Percentiles rank a stretch among this genome's conserved stretches.
Conservation (phyloP, 352 stramenopile species). For the Thraustochytrium striatum region DNA sequence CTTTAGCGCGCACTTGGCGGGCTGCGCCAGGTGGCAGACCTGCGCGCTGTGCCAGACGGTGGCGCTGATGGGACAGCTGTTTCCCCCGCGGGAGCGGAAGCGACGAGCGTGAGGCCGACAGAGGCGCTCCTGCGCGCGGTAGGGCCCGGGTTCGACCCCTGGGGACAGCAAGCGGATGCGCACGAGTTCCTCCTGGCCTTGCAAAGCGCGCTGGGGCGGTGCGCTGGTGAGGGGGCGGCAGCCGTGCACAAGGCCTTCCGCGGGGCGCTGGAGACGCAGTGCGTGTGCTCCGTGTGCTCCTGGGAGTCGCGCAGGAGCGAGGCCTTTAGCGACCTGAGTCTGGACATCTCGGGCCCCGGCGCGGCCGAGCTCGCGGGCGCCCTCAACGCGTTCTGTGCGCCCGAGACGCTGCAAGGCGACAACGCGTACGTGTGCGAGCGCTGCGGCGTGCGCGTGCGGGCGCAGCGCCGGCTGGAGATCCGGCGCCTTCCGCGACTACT, state of each 20-base stretch:
- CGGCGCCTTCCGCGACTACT: not conserved
- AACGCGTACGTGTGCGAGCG: not conserved
- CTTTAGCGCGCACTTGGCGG: not conserved
- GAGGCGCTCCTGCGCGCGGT: not conserved
- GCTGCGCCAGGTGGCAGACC: not conserved
- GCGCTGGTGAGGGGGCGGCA: not conserved
- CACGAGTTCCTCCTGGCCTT: slow-evolving; percentile 17
- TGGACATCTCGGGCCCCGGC: not conserved
- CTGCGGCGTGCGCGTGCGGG: not conserved
- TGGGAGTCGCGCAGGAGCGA: not conserved
- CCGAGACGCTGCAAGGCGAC: not conserved
- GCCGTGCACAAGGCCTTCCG: not conserved
- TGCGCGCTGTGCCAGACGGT: not conserved
- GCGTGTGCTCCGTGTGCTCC: not conserved
- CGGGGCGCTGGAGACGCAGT: not conserved
- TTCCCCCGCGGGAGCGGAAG: not conserved
- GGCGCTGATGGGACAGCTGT: not conserved
- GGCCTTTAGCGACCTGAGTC: not conserved
- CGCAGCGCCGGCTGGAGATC: not conserved
- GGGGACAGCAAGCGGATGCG: not conserved
- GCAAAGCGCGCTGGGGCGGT: not conserved
- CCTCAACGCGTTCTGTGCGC: not conserved
- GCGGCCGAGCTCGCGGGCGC: not conserved
- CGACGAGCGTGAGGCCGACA: not conserved
- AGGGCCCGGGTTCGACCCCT: not conserved